Evolutionary conservation across 805 yeast genomes (phyloP), one percentile per base, ranked within the genome.

Genomic region (Millerozyma miso): DNA sequence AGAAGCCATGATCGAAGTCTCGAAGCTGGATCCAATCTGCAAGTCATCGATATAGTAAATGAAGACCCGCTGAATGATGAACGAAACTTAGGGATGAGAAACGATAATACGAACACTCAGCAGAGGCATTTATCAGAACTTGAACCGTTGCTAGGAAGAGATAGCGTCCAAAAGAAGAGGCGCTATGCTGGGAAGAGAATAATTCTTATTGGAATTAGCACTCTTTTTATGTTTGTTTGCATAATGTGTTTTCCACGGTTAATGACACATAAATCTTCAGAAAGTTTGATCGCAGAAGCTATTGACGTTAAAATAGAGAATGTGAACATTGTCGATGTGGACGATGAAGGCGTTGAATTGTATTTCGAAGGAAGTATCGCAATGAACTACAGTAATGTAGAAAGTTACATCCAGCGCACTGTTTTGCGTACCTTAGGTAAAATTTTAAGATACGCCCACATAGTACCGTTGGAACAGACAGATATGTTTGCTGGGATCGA

Each of bases 311-410:
- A 23, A 10, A 23, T 23, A 10, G 10, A 10, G 29, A 23, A 23
- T 23, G 29, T 23, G 29, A 10, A 23, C 6, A 7, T 66, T 4
- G 37, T 53, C 3, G 48, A 48, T 10, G 41, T 64, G 18, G 53
- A 53, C 23, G 56, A 55, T 14, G 37, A 40, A 4, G 73, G 74
- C 2, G 36, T 65, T 4, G 51, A 56, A 17, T 50, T 63, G 16
- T 63, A 58, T 39, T 58, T 67, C 14, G 45, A 49, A 3, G 65
- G 64, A 3, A 39, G 55, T 0, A 40, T 67, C 2, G 35, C 46
- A 4, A 50, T 67, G 13, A 44, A 66, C 46, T 69, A 67, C 46
- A 58, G 53, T 38, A 43, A 52, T 6, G 50, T 67, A 4, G 18
- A 49, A 26, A 60, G 53, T 38, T 16, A 38, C 2, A 6, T 64